Evolutionary conservation across 169 alveolate genomes (phyloP), one percentile per base, ranked within the genome.

Genomic region (Plasmodium ovale): DNA sequence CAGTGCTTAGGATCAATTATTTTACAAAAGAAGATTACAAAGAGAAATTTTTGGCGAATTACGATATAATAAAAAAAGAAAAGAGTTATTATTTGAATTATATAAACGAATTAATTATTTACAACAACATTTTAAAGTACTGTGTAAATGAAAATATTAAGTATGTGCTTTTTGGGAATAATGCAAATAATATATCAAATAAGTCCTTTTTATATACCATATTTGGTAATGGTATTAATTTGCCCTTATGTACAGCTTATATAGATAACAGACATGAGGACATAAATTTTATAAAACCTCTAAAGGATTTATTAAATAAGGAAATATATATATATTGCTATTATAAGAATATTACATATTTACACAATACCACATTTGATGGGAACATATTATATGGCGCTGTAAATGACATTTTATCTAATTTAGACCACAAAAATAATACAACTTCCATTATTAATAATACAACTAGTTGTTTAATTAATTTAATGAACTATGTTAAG

Each of bases 121-220:
- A 67, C 47, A 82, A 67, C 10, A 69, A 67, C 67, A 82, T 82
- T 49, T 65, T 82, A 60, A 82, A 65, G 58, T 82, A 82, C 58
- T 51, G 90, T 29, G 19, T 49, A 23, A 60, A 82, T 59, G 72
- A 82, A 62, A 65, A 82, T 29, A 82, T 82, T 56, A 65, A 82
- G 21, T 82, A 67, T 42, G 90, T 82, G 2, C 77, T 82, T 58
- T 65, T 21, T 33, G 90, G 90, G 12, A 67, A 82, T 65, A 82
- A 68, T 58, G 90, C 90, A 82, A 82, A 82, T 65, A 82, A 82
- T 58, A 82, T 82, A 14, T 65, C 90, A 39, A 68, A 82, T 58
- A 82, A 82, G 31, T 53, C 90, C 21, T 65, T 82, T 65, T 42
- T 82, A 44, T 68, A 82, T 29, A 82, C 90, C 16, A 68, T 82